phyloP scores from a whole-genome alignment of 805 yeast species.

The Starmerella floricola region DNA sequence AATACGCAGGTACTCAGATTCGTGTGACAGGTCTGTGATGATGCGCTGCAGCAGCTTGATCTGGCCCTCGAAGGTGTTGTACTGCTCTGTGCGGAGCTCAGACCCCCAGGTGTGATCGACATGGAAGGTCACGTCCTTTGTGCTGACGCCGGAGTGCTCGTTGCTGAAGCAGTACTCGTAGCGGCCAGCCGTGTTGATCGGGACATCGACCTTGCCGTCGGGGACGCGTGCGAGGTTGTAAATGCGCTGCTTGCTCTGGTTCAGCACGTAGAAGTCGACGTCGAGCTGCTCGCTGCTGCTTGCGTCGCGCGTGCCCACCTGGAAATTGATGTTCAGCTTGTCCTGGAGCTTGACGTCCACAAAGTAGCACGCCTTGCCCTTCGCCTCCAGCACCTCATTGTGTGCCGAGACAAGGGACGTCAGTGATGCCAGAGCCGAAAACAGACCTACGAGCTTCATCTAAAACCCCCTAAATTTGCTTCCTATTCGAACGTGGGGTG shows the following conservation, averaged over 20 bases:
- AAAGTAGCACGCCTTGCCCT: slow-evolving; percentile 78
- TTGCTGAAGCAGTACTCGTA: slow-evolving; percentile 85
- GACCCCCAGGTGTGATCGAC: slow-evolving; percentile 78
- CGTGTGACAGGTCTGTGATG: slow-evolving; percentile 80
- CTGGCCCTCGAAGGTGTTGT: slow-evolving; percentile 75
- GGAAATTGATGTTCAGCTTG: slow-evolving; percentile 77
- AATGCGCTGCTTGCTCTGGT: slow-evolving; percentile 39
- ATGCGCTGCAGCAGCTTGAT: slow-evolving; percentile 62
- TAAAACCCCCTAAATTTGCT: too few species aligned
- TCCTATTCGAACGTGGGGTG: neutral
- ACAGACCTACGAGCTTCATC: slow-evolving; percentile 11
- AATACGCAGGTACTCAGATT: slow-evolving; percentile 77
- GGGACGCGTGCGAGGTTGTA: slow-evolving; percentile 45
- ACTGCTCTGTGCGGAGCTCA: slow-evolving; percentile 58
- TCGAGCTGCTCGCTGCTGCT: slow-evolving; percentile 29
- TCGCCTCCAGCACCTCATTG: slow-evolving; percentile 68
- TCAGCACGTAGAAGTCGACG: slow-evolving; percentile 49
- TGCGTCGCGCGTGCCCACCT: slow-evolving; percentile 77
- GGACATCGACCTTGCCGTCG: slow-evolving; percentile 67
- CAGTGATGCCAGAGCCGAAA: slow-evolving; percentile 13
- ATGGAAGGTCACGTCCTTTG: slow-evolving; percentile 89
- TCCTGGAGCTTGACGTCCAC: slow-evolving; percentile 75
- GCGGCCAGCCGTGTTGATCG: slow-evolving; percentile 58
- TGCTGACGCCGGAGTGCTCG: slow-evolving; percentile 56
- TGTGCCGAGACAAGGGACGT: slow-evolving; percentile 40